Percentiles rank a stretch among this genome's conserved stretches.
Evolutionary conservation across 148 eudicot species (phyloP).

Genomic region (Spergularia bocconei): DNA sequence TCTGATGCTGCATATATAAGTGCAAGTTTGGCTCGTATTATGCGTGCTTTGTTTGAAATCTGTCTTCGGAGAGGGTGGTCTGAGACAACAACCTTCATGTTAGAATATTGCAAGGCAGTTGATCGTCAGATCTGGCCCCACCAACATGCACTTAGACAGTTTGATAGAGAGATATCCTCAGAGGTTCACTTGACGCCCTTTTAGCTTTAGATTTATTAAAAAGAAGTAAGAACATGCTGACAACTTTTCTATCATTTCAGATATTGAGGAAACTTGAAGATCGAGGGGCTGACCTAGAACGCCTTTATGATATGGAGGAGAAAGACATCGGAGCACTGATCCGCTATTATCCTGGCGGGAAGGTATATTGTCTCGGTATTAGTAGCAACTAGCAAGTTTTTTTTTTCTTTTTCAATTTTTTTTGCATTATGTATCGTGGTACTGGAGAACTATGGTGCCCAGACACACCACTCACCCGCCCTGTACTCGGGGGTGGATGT

Average conservation of each 20-base stretch:
- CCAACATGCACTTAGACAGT: conserved; percentile 94
- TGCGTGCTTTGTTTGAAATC: conserved; percentile 95
- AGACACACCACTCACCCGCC: background rate
- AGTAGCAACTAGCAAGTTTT: too few species aligned
- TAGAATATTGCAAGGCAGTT: conserved; percentile 98
- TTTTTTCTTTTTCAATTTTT: too few species aligned
- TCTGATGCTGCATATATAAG: conserved; percentile 98
- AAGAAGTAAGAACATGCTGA: background rate
- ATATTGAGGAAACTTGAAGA: conserved; percentile 96
- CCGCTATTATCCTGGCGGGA: conserved; percentile 92
- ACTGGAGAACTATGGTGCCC: background rate
- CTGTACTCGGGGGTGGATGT: background rate
- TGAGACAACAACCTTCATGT: conserved; percentile 88
- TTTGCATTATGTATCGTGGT: background rate
- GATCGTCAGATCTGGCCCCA: conserved; percentile 99
- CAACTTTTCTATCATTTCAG: conserved; percentile 36
- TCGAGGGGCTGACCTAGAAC: conserved; percentile 81
- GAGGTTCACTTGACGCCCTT: conserved; percentile 49
- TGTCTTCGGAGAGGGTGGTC: conserved; percentile 99
- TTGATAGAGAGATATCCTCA: conserved; percentile 77
- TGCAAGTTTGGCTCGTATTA: conserved; percentile 98
- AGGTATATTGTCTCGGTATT: conserved; percentile 39
- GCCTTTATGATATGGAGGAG: conserved; percentile 87
- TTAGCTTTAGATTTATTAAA: conserved; percentile 1
- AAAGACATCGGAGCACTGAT: conserved; percentile 91